Conservation (phyloP, 2,329 filamentous ascomycete species). For the Lasiodiplodia citricola region DNA sequence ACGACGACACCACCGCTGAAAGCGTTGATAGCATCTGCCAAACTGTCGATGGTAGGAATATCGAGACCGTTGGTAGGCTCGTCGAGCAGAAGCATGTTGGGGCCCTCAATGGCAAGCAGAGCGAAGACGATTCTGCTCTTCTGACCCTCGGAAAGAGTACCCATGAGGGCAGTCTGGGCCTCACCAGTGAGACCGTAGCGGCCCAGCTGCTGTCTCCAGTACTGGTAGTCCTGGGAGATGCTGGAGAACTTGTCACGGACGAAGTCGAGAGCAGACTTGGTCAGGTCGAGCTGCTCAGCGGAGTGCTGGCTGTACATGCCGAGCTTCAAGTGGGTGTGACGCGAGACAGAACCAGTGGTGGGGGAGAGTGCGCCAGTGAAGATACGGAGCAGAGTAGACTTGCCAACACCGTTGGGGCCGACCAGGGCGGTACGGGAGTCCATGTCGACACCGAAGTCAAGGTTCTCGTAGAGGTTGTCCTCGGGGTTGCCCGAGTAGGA, state of each 20-base stretch:
- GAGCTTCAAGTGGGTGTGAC: conserved; percentile 98
- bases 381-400: conserved; percentile 92
- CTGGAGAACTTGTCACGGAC: conserved; percentile 91
- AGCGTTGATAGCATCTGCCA: conserved; percentile 97
- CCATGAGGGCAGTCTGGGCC: conserved; percentile 95
- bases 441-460: conserved; percentile 99
- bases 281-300: conserved; percentile 95
- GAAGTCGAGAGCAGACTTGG: conserved; percentile 96
- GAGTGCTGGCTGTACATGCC: conserved; percentile 99
- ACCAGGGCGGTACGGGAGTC: conserved; percentile 96
- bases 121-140: conserved; percentile 99
- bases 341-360: conserved; percentile 78
- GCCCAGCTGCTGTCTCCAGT: conserved; percentile 97
- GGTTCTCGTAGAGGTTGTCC: conserved; percentile 94
- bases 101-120: conserved; percentile 88
- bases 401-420: conserved; percentile 98
- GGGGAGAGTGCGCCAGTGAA: conserved; percentile 96
- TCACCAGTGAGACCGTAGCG: conserved; percentile 93
- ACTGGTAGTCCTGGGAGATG: conserved; percentile 97
- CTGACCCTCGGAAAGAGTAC: conserved; percentile 95
- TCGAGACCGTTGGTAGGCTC: conserved; percentile 99
- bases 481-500: conserved; percentile 89
- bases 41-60: conserved; percentile 96
- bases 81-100: conserved; percentile 97
- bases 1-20: conserved; percentile 97